Conservation (phyloP, 192 early-diverging fungal genomes). For the Phlyctochytrium bullatum region DNA sequence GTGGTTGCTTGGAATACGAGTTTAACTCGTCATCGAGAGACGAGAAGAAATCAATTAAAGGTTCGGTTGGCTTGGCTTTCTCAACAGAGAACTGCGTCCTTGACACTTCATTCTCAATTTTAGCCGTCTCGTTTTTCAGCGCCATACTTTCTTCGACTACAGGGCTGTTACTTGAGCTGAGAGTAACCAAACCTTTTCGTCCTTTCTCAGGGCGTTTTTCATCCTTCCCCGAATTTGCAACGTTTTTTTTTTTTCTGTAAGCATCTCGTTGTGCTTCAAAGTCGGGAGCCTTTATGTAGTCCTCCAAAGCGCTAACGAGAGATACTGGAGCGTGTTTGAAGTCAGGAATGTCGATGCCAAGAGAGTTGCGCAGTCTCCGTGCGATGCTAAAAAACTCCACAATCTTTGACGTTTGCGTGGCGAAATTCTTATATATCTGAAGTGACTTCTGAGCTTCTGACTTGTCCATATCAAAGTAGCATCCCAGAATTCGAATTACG, state of each 20-base stretch:
- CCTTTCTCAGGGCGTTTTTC: not conserved
- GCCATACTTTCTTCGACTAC: no score
- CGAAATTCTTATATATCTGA: conserved; percentile 75
- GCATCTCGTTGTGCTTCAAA: conserved; percentile 61
- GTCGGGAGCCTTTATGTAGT: conserved; percentile 63
- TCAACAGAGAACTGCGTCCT: not conserved
- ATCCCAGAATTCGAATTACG: conserved; percentile 71
- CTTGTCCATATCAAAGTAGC: conserved; percentile 71
- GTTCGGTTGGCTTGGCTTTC: not conserved
- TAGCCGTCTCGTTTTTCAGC: not conserved
- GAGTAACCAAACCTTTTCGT: not conserved
- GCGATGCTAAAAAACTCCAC: conserved; percentile 71
- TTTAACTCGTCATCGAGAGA: conserved; percentile 36
- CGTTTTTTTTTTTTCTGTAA: conserved; percentile 43
- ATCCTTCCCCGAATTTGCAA: not conserved
- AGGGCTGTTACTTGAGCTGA: no score
- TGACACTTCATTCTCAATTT: not conserved
- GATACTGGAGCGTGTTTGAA: conserved; percentile 76
- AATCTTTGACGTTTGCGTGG: conserved; percentile 63
- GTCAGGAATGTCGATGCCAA: conserved; percentile 66
- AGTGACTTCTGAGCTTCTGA: conserved; percentile 61
- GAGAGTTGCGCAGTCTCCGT: conserved; percentile 49
- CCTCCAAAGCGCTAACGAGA: conserved; percentile 62
- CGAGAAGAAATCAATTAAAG: conserved; percentile 42
- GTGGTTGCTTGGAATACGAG: conserved; percentile 23